Percentiles rank a stretch among this genome's conserved stretches.
phyloP scores from a whole-genome alignment of 176 grass and related monocot species.

The Oryza coarctata region DNA sequence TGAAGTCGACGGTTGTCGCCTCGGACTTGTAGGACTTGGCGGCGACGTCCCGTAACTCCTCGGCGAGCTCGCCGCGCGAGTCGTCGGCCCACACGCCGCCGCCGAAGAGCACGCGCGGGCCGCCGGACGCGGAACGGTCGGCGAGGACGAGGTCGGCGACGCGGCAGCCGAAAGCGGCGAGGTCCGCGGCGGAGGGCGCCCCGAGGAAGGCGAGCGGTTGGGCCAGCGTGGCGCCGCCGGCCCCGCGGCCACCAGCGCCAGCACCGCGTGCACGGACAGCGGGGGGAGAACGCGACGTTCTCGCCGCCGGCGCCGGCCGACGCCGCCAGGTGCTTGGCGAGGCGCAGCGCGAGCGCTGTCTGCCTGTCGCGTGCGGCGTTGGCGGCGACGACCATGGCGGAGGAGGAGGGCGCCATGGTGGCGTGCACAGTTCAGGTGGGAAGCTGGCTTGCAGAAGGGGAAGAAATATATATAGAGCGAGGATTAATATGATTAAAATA shows the following conservation, averaged over 20 bases:
- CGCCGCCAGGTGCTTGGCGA: neutral
- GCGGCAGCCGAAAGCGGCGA: neutral
- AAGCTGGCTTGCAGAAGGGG: too few species aligned
- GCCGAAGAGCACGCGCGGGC: conserved; percentile 18
- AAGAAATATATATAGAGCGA: too few species aligned
- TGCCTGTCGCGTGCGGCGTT: neutral
- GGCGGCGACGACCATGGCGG: too few species aligned
- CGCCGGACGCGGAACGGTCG: neutral
- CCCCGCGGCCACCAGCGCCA: neutral
- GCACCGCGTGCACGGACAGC: conserved; percentile 22
- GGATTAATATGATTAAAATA: too few species aligned
- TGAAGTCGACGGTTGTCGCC: neutral
- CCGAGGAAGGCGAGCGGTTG: conserved; percentile 30
- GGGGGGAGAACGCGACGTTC: conserved; percentile 10
- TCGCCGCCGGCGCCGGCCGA: neutral
- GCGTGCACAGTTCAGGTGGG: too few species aligned
- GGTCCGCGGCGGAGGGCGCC: neutral
- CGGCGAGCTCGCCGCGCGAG: neutral
- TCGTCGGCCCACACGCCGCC: conserved; percentile 19
- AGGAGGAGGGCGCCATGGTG: neutral
- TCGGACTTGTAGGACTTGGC: neutral
- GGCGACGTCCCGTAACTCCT: conserved; percentile 5
- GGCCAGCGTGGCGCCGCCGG: neutral
- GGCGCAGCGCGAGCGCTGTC: neutral
- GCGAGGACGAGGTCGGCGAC: neutral